Evolutionary conservation across 1,284 basidiomycete genomes (phyloP), one percentile per base, ranked within the genome.

Genomic region (Ceratobasidium sp.): DNA sequence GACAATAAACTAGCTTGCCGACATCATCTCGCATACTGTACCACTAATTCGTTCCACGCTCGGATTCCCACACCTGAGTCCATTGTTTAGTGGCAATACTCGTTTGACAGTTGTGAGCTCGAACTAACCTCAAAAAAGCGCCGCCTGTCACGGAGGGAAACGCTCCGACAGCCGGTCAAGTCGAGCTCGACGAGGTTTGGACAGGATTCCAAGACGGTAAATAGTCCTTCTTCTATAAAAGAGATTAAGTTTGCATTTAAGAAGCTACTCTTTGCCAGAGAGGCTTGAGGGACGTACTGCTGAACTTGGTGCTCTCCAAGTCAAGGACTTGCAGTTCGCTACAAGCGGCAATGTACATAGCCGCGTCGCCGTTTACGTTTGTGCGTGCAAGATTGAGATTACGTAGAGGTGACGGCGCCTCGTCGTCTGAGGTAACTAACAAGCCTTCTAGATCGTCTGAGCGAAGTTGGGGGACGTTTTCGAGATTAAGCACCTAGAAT

Each of bases 111-210:
- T 41, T 41, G 33, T 45, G 17, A 45, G 15, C 48, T 4, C 4
- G n/a, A 11, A 22, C 57, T 48, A 14, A 76, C 76, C 84, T 91
- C 88, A 78, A 92, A 92, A 78, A 92, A 89, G n/a, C 86, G 85
- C 27, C 91, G 84, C 36, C 91, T 83, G 75, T 91, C 88, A 1
- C 83, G 83, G 4, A 91, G 84, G 17, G 78, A 84, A 64, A 92
- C 84, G 4, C 91, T 87, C 72, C 91, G 86, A 77, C 91, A 92
- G 74, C 89, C 88, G 0, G 89, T 92, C 45, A 92, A 81, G 78
- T 92, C 88, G 11, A 92, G 80, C 22, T 84, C 85, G 75, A 84
- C 81, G 29, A 92, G 81, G 31, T 81, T 82, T 1, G 83, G 77
- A 77, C 91, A 92, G 2, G 84, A 85, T 76, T 91, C 87, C 41